Base-by-base conservation (phyloP, 768 basidiomycete genomes). In the Daedalea quercina region DNA sequence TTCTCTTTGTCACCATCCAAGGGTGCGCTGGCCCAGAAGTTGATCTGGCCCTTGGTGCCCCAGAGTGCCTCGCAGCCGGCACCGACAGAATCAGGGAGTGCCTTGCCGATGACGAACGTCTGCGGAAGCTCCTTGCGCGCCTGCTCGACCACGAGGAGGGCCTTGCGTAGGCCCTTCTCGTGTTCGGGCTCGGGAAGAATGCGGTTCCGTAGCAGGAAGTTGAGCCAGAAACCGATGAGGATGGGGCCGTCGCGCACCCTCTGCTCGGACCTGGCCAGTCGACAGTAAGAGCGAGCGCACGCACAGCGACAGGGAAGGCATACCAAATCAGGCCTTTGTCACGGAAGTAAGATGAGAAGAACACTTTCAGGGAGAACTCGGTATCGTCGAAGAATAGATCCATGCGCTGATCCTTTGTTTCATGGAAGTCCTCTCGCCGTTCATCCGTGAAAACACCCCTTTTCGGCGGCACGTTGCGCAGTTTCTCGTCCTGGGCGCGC, bases 271-370 rank as follows among this genome's bases (percentile, higher is more conserved):
- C 77, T 81, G 66, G 8, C 17, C 22, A 44, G 4, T 24, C 1
- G 23, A 41, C 34, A 19, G 47, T 40, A 42, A 42, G 22, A 20
- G 28, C 35, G 19, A 55, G 23, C 44, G 31, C 24, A 33, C 23
- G 25, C 46, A 35, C 52, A 45, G n/a, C 3, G 19, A 22, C 51
- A 51, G 47, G 37, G 26, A 7, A 44, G 44, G 62, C 74, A n/a
- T 54, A 87, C 87, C 84, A 89, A 51, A 82, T 75, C 44, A 87
- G 73, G 23, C 89, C 89, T 52, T 80, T 79, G 50, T 81, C 76
- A 33, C 79, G 73, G 69, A 82, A 84, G 58, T 80, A 77, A 3
- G 85, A 85, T 0, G 86, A 85, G 54, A 91, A 70, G 66, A 89
- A 91, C 19, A 87, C 73, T 51, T 73, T 79, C 50, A 84, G 67